Base-by-base conservation (phyloP, 2,329 filamentous ascomycete genomes). In the Cercospora canescens region DNA sequence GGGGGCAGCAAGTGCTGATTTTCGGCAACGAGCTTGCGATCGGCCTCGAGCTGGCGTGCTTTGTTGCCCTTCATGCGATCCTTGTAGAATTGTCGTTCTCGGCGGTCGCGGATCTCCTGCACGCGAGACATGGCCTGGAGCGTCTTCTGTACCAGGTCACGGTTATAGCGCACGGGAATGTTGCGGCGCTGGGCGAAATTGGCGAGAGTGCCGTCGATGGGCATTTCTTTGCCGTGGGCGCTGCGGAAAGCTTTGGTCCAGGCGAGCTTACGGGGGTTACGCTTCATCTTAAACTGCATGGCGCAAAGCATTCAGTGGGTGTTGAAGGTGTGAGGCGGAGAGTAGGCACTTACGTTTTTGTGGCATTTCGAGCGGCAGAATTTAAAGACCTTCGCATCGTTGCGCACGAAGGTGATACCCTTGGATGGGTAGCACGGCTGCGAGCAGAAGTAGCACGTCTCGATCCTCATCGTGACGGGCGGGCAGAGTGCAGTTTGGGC, bases 221-320 rank as follows among this genome's bases (percentile, higher is more conserved):
- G 91, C 92, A 96, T 89, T 80, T 89, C 87, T 72, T 83, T 96
- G 83, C 92, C 92, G 65, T 91, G 90, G 18, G 90, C 88, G 78
- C 90, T 90, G 76, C 93, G 91, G 86, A 94, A 94, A 60, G 92
- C 89, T 85, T 97, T 97, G 69, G 94, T 97, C 95, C 94, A 97
- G 81, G 93, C 95, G 74, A 98, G 88, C 72, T 97, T 97, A 79
- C 94, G 89, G 37, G 94, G 94, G 83, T 98, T 97, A 72, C 95
- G 90, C 91, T 97, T 97, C 92, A 96, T 96, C 83, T 96, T 95
- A 88, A 96, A 96, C 85, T 88, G 71, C 58, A 50, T 34, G 2
- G 45, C 7, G 45, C 24, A n/a, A 28, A 28, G 2, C 2, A n/a
- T 6, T 52, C 12, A 52, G 45, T 24, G 12, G 24, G 4, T 16